phyloP scores from a whole-genome alignment of 2,329 filamentous ascomycete species.

The Curvularia sp. region DNA sequence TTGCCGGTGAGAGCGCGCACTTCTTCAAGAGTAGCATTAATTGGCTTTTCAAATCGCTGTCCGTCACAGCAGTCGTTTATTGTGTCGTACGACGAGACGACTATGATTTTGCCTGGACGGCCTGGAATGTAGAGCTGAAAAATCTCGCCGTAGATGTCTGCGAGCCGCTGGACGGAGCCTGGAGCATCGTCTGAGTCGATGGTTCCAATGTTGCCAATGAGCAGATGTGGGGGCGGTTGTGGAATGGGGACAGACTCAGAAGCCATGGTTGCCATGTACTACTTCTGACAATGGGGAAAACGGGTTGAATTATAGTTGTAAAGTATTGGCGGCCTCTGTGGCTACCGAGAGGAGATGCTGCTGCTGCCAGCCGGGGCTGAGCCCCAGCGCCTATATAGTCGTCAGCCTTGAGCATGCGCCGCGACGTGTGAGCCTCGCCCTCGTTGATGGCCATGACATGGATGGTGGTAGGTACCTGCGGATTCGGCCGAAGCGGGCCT shows the following conservation, averaged over 20 bases:
- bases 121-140: constrained; percentile 12
- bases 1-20: constrained; percentile 13
- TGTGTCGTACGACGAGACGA: constrained; percentile 15
- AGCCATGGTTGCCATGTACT: constrained; percentile 1
- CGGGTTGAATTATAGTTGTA: neutral
- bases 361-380: neutral
- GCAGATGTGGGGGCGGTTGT: constrained; percentile 12
- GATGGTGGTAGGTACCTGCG: neutral
- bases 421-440: constrained; percentile 5
- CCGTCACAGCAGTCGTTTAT: constrained; percentile 16
- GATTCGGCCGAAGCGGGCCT: constrained; percentile 2
- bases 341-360: neutral
- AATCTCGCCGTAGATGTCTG: constrained; percentile 18
- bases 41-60: constrained; percentile 12
- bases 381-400: constrained; percentile 4
- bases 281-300: neutral
- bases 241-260: constrained; percentile 13
- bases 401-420: neutral
- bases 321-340: neutral
- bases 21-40: constrained; percentile 14
- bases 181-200: constrained; percentile 11
- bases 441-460: neutral
- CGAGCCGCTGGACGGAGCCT: constrained; percentile 9
- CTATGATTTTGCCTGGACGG: constrained; percentile 10
- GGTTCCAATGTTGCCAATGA: constrained; percentile 11